phyloP scores from a whole-genome alignment of 345 rosid genomes.

The Murraya paniculata region DNA sequence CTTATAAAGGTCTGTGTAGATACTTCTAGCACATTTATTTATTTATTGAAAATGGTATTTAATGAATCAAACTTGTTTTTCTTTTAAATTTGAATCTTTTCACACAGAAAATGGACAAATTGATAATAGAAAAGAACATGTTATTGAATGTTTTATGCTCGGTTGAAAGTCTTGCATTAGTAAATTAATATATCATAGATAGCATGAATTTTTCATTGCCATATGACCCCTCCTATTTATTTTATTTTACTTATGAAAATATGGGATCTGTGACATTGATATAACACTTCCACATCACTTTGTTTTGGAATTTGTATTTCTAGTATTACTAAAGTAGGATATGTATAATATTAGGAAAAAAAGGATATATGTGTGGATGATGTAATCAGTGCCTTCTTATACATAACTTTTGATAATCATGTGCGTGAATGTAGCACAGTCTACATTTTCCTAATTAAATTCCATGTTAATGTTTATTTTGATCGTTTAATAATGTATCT shows the following conservation, averaged over 20 bases:
- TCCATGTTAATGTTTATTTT: background rate
- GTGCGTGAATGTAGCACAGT: background rate
- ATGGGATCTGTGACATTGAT: background rate
- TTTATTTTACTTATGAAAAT: too few species aligned
- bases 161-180: background rate
- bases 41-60: background rate
- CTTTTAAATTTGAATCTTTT: background rate
- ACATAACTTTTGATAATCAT: background rate
- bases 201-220: background rate
- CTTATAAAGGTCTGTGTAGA: constrained; percentile 41
- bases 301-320: background rate
- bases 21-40: background rate
- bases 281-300: background rate
- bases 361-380: background rate
- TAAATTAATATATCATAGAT: background rate
- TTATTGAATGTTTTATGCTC: background rate
- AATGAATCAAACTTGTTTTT: background rate
- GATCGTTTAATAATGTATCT: background rate
- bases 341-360: background rate
- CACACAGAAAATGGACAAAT: background rate
- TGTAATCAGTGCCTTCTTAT: background rate
- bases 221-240: background rate
- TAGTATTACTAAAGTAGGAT: too few species aligned
- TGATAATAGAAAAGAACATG: background rate
- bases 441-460: background rate